phyloP scores from a whole-genome alignment of 306 rosid genomes.

The Cicer pinnatifidum region DNA sequence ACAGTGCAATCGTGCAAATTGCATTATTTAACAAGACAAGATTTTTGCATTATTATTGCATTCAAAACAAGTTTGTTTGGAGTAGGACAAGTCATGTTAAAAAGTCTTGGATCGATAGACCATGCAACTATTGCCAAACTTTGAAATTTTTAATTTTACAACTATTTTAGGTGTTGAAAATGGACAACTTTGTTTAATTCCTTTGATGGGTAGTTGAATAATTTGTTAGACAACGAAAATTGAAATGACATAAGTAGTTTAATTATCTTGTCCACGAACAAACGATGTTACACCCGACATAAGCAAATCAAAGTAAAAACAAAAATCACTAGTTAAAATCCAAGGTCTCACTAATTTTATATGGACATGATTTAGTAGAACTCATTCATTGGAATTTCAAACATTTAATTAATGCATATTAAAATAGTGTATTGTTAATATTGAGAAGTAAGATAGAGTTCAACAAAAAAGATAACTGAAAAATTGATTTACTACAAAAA shows the following conservation, averaged over 20 bases:
- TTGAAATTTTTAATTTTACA: conserved; percentile 31
- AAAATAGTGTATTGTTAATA: too few species aligned
- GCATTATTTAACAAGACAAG: conserved; percentile 35
- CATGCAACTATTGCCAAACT: conserved; percentile 38
- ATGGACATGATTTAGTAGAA: too few species aligned
- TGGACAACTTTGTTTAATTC: conserved; percentile 41
- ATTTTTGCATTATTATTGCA: conserved; percentile 37
- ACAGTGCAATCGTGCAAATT: conserved; percentile 46
- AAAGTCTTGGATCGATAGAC: conserved; percentile 36
- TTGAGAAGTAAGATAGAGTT: too few species aligned
- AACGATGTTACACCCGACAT: conserved; percentile 41
- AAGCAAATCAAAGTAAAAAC: too few species aligned
- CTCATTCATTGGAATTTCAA: too few species aligned
- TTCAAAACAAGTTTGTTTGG: conserved; percentile 29
- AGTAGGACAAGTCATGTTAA: conserved; percentile 30
- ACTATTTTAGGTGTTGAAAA: conserved; percentile 55
- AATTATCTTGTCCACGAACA: conserved; percentile 39
- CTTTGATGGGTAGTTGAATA: conserved; percentile 38
- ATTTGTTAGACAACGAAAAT: conserved; percentile 45
- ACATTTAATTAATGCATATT: too few species aligned
- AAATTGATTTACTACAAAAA: too few species aligned
- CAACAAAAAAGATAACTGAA: too few species aligned
- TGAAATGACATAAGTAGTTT: conserved; percentile 42
- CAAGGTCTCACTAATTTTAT: too few species aligned
- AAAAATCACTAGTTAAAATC: too few species aligned